Evolutionary conservation across 352 stramenopile species (phyloP), one percentile per base, ranked within the genome.

Genomic region (Phytophthora pistaciae): DNA sequence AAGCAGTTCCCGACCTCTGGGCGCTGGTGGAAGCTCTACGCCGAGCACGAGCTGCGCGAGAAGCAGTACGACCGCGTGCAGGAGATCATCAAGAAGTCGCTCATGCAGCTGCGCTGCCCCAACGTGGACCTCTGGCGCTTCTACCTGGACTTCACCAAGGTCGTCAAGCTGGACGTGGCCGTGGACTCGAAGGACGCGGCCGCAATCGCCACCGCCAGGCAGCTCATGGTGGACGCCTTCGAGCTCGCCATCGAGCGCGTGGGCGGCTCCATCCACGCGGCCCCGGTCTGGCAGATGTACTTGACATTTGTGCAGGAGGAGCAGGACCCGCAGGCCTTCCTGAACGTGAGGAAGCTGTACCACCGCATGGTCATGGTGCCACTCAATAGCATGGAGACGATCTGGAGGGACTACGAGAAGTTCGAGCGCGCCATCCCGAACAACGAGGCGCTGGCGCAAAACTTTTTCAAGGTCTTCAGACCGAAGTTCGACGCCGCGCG

Each of bases 331-430:
- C 86, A 94, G 66, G 84, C 86, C 9, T 95, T 97, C 49, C 53
- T 95, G 6, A 79, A 72, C 23, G 85, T 94, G 14, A 87, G 90
- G 61, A 97, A 97, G 60, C 77, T 95, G 23, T 97, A 93, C 60
- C 90, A 97, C 60, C 88, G 90, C 29, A 91, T 90, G 13, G 77
- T 97, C 1, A 86, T 87, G 54, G 75, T 94, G 23, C 90, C 90
- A 0, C 84, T 95, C 10, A 78, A 85, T 63, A 80, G 84, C 49
- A 93, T 95, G 87, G 90, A 97, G 31, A 82, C 66, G 11, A 85
- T 97, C 56, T 95, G 89, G 87, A 86, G 86, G 44, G 90, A 97
- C 44, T 97, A 97, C 59, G 90, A 97, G 61, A 94, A 95, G 61
- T 96, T 97, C 48, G 90, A 97, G 63, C 80, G 90, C 20, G 76